A percentile compares a stretch with the other conserved stretches of the same genome.
phyloP scores from a whole-genome alignment of 192 early-diverging fungal species.

The Backusella luteola region DNA sequence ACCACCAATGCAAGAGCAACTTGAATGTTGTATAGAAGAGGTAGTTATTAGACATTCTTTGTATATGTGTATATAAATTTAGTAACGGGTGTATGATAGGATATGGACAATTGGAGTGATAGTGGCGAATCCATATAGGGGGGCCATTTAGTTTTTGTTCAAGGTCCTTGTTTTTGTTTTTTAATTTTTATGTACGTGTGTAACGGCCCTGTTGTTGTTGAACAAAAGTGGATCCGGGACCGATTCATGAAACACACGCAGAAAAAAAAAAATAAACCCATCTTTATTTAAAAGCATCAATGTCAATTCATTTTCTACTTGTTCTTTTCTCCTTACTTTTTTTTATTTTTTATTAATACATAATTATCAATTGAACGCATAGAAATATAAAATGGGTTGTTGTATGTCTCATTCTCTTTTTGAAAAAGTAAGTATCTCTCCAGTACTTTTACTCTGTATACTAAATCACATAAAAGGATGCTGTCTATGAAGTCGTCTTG shows the following conservation, averaged over 20 bases:
- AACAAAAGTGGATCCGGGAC: constrained; percentile 10
- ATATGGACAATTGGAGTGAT: constrained; percentile 52
- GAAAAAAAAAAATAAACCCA: not conserved
- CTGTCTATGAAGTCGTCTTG: constrained; percentile 30
- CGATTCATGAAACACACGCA: constrained; percentile 4
- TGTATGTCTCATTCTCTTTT: constrained; percentile 17
- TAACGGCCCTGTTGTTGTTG: not conserved
- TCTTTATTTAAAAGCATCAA: not conserved
- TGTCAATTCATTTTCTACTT: not conserved
- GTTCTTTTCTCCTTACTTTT: not conserved
- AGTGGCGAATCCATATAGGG: constrained; percentile 29
- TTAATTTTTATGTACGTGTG: not conserved
- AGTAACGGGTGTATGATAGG: constrained; percentile 7
- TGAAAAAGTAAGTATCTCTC: not conserved
- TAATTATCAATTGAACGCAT: not conserved
- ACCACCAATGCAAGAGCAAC: constrained; percentile 2
- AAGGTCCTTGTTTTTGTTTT: not conserved
- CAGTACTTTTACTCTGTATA: not conserved
- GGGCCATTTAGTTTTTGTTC: not conserved
- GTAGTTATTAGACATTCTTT: not conserved
- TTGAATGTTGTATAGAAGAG: not conserved
- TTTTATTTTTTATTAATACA: not conserved
- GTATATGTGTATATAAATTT: not conserved
- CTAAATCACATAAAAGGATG: constrained; percentile 8
- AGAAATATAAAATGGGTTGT: constrained; percentile 20